Conservation (phyloP, 345 rosid genomes). For the Erodium maritimum region DNA sequence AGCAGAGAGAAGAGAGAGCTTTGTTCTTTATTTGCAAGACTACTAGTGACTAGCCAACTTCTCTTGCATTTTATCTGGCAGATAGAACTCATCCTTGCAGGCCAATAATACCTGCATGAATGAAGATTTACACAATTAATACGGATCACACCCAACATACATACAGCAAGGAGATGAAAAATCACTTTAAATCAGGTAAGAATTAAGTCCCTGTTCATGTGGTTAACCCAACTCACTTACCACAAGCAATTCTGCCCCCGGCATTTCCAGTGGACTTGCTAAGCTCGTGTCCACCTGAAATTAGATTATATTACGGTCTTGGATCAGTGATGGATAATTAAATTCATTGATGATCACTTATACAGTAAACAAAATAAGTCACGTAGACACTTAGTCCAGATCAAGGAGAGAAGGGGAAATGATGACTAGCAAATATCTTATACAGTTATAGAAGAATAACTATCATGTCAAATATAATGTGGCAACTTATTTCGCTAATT, state of each 20-base stretch:
- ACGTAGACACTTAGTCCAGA: neutral
- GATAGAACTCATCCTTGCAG: conserved; percentile 32
- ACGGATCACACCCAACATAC: neutral
- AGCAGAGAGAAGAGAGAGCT: too few relatives aligned
- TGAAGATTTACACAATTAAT: neutral
- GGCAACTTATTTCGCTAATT: too few relatives aligned
- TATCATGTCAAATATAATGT: neutral
- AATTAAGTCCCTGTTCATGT: neutral
- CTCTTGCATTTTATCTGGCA: neutral
- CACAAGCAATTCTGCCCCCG: conserved; percentile 83
- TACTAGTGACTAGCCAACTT: too few relatives aligned
- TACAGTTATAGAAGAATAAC: neutral
- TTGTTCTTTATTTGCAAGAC: neutral
- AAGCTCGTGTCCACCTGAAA: conserved; percentile 83
- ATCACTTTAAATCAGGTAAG: neutral
- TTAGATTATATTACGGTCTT: neutral
- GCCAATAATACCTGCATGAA: conserved; percentile 44
- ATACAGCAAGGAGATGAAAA: neutral
- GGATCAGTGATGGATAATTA: neutral
- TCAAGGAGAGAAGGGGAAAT: neutral
- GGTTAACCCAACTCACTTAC: conserved; percentile 21
- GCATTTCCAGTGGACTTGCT: conserved; percentile 88
- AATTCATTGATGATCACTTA: neutral
- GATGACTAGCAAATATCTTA: neutral
- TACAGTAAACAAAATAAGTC: neutral